A percentile compares a stretch with the other conserved stretches of the same genome.
These are phyloP conservation scores for Nigrospora sphaerica DNA, from an alignment of 2,329 filamentous ascomycete genomes.

Conservation along the genomic window DNA sequence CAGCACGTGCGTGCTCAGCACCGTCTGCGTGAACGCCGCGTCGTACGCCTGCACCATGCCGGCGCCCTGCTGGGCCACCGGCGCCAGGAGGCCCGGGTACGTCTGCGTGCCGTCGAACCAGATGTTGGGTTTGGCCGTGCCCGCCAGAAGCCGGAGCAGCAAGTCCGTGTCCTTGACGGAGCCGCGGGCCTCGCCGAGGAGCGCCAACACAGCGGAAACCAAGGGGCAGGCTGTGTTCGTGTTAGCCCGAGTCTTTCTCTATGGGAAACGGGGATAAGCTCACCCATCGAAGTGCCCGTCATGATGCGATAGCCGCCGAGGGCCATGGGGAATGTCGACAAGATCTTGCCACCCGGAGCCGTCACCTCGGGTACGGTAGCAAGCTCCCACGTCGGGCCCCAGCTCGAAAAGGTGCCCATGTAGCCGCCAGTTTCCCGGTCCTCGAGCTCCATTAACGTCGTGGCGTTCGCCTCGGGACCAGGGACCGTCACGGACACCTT, in stretches of 20 bases:
- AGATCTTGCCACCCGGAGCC: slow-evolving; percentile 40
- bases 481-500: slow-evolving; percentile 14
- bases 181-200: slow-evolving; percentile 22
- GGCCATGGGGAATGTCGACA: slow-evolving; percentile 40
- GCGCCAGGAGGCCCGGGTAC: slow-evolving; percentile 10
- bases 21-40: slow-evolving; percentile 23
- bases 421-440: slow-evolving; percentile 25
- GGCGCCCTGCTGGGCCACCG: slow-evolving; percentile 31
- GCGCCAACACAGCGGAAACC: slow-evolving; percentile 29
- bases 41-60: slow-evolving; percentile 30
- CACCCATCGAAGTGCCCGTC: slow-evolving; percentile 48
- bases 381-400: slow-evolving; percentile 39
- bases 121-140: slow-evolving; percentile 20
- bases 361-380: slow-evolving; percentile 40
- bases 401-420: slow-evolving; percentile 29
- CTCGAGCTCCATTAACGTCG: slow-evolving; percentile 5
- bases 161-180: slow-evolving; percentile 13
- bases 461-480: slow-evolving; percentile 4
- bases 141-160: slow-evolving; percentile 17
- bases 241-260: neutral
- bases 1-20: slow-evolving; percentile 25
- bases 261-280: slow-evolving; percentile 4
- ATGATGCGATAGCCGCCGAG: slow-evolving; percentile 37
- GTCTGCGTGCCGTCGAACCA: slow-evolving; percentile 20
- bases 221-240: slow-evolving; percentile 22